These are phyloP conservation scores for Eucalyptus cloeziana DNA, from an alignment of 345 rosid species.

Conservation along the genomic window DNA sequence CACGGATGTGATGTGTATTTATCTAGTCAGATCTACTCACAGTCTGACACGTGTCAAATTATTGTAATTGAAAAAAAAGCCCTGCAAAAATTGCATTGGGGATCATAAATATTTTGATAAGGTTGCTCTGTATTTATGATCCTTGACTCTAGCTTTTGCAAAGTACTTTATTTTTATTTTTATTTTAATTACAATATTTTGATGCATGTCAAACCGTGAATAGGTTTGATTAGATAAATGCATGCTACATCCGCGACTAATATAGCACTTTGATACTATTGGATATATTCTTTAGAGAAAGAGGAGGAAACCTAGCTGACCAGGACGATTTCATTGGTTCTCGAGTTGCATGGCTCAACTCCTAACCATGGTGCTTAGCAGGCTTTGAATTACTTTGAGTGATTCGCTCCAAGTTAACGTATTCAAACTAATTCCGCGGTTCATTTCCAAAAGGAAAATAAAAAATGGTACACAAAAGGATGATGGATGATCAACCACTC, in stretches of 20 bases:
- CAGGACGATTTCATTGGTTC: neutral
- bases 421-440: neutral
- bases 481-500: neutral
- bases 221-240: no score
- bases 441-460: neutral
- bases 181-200: no score
- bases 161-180: no score
- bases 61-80: no score
- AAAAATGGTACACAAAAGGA: neutral
- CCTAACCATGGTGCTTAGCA: neutral
- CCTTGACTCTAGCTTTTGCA: no score
- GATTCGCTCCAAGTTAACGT: neutral
- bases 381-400: neutral
- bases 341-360: neutral
- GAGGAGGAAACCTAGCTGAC: neutral
- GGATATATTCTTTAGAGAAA: neutral
- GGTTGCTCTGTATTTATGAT: neutral
- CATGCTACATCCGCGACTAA: neutral
- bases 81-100: neutral
- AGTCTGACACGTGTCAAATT: accelerated
- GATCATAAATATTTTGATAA: neutral
- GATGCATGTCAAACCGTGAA: no score
- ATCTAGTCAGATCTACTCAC: accelerated
- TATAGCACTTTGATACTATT: neutral
- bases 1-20: accelerated